These are phyloP conservation scores for Gentiana macrophylla DNA, from an alignment of 257 asterid species.

Conservation along the genomic window DNA sequence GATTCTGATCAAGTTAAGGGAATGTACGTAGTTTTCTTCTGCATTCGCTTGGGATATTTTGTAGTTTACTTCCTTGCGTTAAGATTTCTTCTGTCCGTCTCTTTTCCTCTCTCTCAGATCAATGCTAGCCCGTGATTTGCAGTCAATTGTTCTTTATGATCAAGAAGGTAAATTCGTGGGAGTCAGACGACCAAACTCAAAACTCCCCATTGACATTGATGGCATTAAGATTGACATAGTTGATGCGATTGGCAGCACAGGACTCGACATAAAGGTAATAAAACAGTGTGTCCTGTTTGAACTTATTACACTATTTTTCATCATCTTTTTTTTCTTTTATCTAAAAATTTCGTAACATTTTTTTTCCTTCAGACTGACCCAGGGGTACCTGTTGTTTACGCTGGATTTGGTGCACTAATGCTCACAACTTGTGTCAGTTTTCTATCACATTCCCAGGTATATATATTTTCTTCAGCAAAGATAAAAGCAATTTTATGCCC, in stretches of 20 bases:
- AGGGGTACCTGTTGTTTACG: conserved; percentile 74
- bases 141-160: conserved; percentile 73
- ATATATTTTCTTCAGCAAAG: background rate
- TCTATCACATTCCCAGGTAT: conserved; percentile 83
- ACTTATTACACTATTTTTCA: background rate
- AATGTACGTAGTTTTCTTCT: conserved; percentile 38
- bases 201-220: conserved; percentile 74
- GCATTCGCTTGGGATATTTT: background rate
- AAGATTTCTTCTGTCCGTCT: too few relatives aligned
- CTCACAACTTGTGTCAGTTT: conserved; percentile 89
- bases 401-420: conserved; percentile 86
- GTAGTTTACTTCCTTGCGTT: background rate
- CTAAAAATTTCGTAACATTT: background rate
- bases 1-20: conserved; percentile 60
- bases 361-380: conserved; percentile 59
- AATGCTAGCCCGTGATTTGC: conserved; percentile 90
- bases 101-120: conserved; percentile 34
- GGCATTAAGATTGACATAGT: conserved; percentile 43
- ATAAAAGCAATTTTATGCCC: too few relatives aligned
- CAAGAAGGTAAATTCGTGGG: conserved; percentile 84
- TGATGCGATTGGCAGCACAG: conserved; percentile 70
- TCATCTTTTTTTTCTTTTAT: conserved; percentile 4
- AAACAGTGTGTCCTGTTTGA: background rate
- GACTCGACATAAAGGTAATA: conserved; percentile 72
- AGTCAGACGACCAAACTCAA: conserved; percentile 69